Conservation (phyloP, 225 moss, liverwort and hornwort species). For the Sphagnum contortum region DNA sequence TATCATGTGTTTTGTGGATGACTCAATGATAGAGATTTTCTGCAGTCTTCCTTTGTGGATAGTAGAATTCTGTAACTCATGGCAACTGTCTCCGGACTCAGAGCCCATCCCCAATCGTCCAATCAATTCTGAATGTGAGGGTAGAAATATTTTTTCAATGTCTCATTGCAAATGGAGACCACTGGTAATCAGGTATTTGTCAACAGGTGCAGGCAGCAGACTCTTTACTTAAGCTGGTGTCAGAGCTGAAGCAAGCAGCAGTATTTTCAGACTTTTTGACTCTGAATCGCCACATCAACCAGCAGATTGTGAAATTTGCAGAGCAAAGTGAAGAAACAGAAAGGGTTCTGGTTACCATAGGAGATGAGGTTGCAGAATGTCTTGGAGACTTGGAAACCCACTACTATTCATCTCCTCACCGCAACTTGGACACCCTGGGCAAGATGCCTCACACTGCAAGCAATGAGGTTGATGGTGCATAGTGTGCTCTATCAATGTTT, state of each 20-base stretch:
- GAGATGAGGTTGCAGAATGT: conserved; percentile 68
- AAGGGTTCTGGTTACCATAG: conserved; percentile 65
- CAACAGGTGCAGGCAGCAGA: conserved; percentile 92
- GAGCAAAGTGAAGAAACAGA: conserved; percentile 76
- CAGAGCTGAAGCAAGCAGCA: conserved; percentile 93
- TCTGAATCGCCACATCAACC: conserved; percentile 85
- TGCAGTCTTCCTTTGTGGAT: too few species aligned
- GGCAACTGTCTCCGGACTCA: too few species aligned
- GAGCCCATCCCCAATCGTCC: too few species aligned
- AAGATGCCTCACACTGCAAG: conserved; percentile 20
- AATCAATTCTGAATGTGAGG: too few species aligned
- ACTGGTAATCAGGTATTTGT: neutral
- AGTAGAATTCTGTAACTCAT: too few species aligned
- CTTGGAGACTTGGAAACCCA: conserved; percentile 79
- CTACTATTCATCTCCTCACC: conserved; percentile 63
- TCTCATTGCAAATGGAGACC: too few species aligned
- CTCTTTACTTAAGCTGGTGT: conserved; percentile 85
- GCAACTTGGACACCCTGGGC: conserved; percentile 22
- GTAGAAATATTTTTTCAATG: too few species aligned
- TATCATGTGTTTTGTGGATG: too few species aligned
- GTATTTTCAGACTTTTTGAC: conserved; percentile 93
- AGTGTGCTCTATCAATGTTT: neutral
- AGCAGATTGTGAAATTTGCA: conserved; percentile 79
- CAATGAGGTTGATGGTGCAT: conserved; percentile 21
- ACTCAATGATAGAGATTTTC: too few species aligned